Conservation (phyloP, 208 protist species). For the Angomonas ambiguus region DNA sequence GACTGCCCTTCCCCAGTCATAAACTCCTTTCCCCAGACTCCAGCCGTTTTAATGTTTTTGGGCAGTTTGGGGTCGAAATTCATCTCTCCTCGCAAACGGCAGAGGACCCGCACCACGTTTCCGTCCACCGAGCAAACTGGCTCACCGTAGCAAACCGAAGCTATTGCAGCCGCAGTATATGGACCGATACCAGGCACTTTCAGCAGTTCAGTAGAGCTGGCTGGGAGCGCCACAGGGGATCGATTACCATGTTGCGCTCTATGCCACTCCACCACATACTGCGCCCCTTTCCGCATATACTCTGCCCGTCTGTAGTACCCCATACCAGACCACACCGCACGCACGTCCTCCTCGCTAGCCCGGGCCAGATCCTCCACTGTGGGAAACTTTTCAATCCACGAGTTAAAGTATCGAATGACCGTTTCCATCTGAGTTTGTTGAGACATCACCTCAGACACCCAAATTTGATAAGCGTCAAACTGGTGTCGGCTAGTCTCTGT, state of each 20-base stretch:
- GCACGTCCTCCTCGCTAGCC: conserved; percentile 83
- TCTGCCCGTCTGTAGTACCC: conserved; percentile 92
- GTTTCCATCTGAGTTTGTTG: conserved; percentile 93
- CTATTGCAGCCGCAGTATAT: conserved; percentile 92
- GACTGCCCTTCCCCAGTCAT: conserved; percentile 36
- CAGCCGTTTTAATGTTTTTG: conserved; percentile 48
- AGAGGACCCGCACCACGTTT: conserved; percentile 91
- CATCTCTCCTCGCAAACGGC: conserved; percentile 65
- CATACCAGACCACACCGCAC: conserved; percentile 85
- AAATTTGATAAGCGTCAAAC: conserved; percentile 83
- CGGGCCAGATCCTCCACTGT: conserved; percentile 66
- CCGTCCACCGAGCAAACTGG: conserved; percentile 83
- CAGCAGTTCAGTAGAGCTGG: conserved; percentile 38
- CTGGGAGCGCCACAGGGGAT: conserved; percentile 29
- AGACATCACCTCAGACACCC: conserved; percentile 94
- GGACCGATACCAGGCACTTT: conserved; percentile 88
- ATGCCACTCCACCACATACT: conserved; percentile 64
- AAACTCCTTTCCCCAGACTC: conserved; percentile 49
- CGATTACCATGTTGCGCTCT: conserved; percentile 5
- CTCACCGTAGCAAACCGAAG: conserved; percentile 85
- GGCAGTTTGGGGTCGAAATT: conserved; percentile 74
- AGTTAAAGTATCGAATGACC: conserved; percentile 84
- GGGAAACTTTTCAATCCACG: conserved; percentile 89
- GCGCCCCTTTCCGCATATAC: conserved; percentile 78
- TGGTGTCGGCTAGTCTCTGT: not conserved